phyloP scores from a whole-genome alignment of 2,329 filamentous ascomycete species.

The Ciborinia camelliae region DNA sequence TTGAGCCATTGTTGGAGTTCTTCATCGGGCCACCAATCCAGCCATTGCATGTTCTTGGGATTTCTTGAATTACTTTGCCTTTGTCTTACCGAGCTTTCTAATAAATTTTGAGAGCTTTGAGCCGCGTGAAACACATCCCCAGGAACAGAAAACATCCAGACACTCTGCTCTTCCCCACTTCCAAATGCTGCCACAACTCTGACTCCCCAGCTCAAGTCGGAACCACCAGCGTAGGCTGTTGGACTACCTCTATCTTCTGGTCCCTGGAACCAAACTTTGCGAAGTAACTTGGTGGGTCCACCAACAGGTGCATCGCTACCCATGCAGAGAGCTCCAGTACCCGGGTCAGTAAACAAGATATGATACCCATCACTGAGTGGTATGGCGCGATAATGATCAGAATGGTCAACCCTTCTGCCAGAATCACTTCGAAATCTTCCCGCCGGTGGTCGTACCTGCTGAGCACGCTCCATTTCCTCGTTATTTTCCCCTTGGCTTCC shows the following conservation, averaged over 20 bases:
- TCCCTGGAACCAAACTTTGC: constrained; percentile 53
- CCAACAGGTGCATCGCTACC: constrained; percentile 57
- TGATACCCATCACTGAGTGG: constrained; percentile 64
- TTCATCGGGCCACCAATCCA: constrained; percentile 43
- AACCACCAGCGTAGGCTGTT: constrained; percentile 52
- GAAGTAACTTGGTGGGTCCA: constrained; percentile 54
- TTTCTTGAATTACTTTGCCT: constrained; percentile 15
- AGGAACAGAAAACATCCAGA: constrained; percentile 61
- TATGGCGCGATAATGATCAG: constrained; percentile 60
- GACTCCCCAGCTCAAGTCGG: constrained; percentile 55
- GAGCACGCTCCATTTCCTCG: constrained; percentile 17
- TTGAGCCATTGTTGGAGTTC: constrained; percentile 38
- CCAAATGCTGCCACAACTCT: constrained; percentile 56
- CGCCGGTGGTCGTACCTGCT: constrained; percentile 20
- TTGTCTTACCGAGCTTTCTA: constrained; percentile 20
- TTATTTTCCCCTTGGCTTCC: constrained; percentile 19
- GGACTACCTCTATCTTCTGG: constrained; percentile 41
- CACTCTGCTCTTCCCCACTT: constrained; percentile 40
- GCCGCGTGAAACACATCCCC: constrained; percentile 50
- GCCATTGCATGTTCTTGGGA: constrained; percentile 31
- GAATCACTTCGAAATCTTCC: constrained; percentile 25
- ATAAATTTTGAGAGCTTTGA: constrained; percentile 22
- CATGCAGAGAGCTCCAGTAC: constrained; percentile 53
- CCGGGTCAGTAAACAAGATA: constrained; percentile 61
- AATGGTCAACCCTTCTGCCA: constrained; percentile 29